Percentiles rank a stretch among this genome's conserved stretches.
Evolutionary conservation across 169 alveolate genomes (phyloP).

Genomic region (Sarcocystis neurona): DNA sequence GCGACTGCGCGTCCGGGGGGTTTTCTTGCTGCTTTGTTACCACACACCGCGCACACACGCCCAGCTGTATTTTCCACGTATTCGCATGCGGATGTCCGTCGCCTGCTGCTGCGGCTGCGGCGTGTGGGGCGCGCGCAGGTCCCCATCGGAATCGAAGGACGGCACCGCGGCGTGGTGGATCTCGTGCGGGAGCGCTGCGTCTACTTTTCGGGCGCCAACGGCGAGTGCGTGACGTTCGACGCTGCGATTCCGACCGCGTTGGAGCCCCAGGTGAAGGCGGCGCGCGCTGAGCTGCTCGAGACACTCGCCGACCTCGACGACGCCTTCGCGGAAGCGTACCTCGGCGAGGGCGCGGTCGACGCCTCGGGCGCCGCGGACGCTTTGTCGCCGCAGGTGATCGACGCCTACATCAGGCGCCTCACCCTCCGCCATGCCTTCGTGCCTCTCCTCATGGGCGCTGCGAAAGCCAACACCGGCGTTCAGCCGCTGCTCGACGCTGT

Average conservation of each 20-base stretch:
- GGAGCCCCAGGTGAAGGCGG: slow-evolving; percentile 47
- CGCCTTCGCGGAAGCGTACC: slow-evolving; percentile 87
- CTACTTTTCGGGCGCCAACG: slow-evolving; percentile 88
- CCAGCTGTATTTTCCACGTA: too few relatives aligned
- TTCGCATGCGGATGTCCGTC: too few relatives aligned
- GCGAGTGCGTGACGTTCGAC: slow-evolving; percentile 74
- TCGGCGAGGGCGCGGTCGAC: slow-evolving; percentile 78
- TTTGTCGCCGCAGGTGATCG: not conserved
- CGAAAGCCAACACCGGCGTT: slow-evolving; percentile 93
- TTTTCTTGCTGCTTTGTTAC: too few relatives aligned
- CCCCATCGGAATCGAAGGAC: slow-evolving; percentile 87
- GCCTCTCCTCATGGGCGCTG: slow-evolving; percentile 95
- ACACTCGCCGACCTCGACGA: slow-evolving; percentile 92
- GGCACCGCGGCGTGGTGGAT: slow-evolving; percentile 87
- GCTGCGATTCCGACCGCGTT: slow-evolving; percentile 80
- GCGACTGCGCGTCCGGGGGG: too few relatives aligned
- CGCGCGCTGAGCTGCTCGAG: slow-evolving; percentile 80
- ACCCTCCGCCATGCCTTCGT: slow-evolving; percentile 74
- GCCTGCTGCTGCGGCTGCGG: too few relatives aligned
- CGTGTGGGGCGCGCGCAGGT: slow-evolving; percentile 55
- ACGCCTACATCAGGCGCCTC: slow-evolving; percentile 67
- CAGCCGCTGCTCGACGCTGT: slow-evolving; percentile 93
- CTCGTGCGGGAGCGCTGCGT: slow-evolving; percentile 81
- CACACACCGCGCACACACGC: too few relatives aligned
- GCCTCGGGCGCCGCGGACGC: slow-evolving; percentile 41